Percentiles rank a stretch among this genome's conserved stretches.
Conservation (phyloP, 352 stramenopile species). For the Peronospora tabacina region DNA sequence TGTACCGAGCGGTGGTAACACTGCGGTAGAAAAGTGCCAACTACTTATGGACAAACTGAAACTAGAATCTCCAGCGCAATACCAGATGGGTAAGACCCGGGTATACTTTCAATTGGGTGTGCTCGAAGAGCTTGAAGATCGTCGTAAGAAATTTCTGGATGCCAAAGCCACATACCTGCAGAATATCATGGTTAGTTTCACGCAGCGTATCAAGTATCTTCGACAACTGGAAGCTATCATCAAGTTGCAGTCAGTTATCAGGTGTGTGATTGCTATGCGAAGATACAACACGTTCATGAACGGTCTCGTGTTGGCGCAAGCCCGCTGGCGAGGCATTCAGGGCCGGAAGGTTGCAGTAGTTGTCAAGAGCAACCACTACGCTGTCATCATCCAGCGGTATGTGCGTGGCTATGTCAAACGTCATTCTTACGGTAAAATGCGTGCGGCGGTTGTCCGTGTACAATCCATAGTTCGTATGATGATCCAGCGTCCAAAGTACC, state of each 20-base stretch:
- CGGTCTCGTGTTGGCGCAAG: conserved; percentile 52
- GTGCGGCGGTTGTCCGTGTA: conserved; percentile 63
- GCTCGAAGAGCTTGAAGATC: conserved; percentile 80
- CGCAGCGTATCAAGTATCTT: conserved; percentile 66
- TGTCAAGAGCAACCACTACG: conserved; percentile 77
- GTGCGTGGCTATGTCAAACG: conserved; percentile 62
- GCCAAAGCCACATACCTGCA: conserved; percentile 73
- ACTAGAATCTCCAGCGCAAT: conserved; percentile 58
- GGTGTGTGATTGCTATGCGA: conserved; percentile 76
- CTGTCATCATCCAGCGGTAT: conserved; percentile 80
- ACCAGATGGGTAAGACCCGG: conserved; percentile 81
- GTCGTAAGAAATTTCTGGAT: conserved; percentile 79
- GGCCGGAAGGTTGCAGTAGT: conserved; percentile 55
- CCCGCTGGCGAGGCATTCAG: conserved; percentile 61
- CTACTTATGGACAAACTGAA: conserved; percentile 79
- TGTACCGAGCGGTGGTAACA: conserved; percentile 51
- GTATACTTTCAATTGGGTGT: conserved; percentile 85
- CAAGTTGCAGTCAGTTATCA: conserved; percentile 78
- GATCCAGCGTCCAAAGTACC: conserved; percentile 70
- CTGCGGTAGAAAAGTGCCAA: conserved; percentile 56
- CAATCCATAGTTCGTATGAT: conserved; percentile 79
- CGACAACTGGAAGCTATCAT: conserved; percentile 69
- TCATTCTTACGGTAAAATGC: conserved; percentile 56
- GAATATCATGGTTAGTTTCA: conserved; percentile 73
- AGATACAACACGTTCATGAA: conserved; percentile 79